phyloP scores from a whole-genome alignment of 805 yeast species.

The Myxozyma neotropica region DNA sequence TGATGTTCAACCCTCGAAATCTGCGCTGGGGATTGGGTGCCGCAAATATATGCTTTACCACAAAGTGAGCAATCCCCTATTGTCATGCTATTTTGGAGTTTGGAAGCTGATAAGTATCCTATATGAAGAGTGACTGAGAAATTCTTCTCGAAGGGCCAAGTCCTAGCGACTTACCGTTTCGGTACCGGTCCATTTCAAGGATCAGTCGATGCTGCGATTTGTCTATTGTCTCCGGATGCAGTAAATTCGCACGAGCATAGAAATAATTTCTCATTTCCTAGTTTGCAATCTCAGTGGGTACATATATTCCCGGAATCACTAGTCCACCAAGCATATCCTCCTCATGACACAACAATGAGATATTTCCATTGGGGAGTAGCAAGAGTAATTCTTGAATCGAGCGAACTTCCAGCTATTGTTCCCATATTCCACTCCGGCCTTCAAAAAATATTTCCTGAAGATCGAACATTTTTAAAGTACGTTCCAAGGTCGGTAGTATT shows the following conservation, averaged over 20 bases:
- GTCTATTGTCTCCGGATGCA: slow-evolving; percentile 53
- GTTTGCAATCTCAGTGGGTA: slow-evolving; percentile 59
- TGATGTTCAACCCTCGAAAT: slow-evolving; percentile 60
- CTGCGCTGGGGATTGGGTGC: slow-evolving; percentile 97
- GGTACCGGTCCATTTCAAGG: slow-evolving; percentile 95
- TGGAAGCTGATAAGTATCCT: background rate
- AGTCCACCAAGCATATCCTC: slow-evolving; percentile 78
- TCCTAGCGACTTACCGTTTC: slow-evolving; percentile 82
- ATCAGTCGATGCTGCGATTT: slow-evolving; percentile 80
- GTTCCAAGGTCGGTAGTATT: slow-evolving; percentile 51
- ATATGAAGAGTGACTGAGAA: slow-evolving; percentile 34
- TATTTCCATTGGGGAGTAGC: slow-evolving; percentile 96
- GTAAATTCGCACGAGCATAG: background rate
- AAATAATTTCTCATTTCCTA: background rate
- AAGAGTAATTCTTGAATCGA: slow-evolving; percentile 77
- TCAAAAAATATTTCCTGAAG: slow-evolving; percentile 84
- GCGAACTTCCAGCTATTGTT: slow-evolving; percentile 79
- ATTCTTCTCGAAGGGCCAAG: slow-evolving; percentile 86
- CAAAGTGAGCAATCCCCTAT: slow-evolving; percentile 27
- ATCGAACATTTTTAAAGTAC: slow-evolving; percentile 56
- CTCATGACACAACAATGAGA: slow-evolving; percentile 83
- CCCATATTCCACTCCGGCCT: slow-evolving; percentile 88
- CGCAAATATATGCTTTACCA: slow-evolving; percentile 80
- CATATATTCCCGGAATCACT: slow-evolving; percentile 95
- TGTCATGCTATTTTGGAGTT: background rate